Evolutionary conservation across 768 basidiomycete genomes (phyloP), one percentile per base, ranked within the genome.

Genomic region (Dendrothele bispora): DNA sequence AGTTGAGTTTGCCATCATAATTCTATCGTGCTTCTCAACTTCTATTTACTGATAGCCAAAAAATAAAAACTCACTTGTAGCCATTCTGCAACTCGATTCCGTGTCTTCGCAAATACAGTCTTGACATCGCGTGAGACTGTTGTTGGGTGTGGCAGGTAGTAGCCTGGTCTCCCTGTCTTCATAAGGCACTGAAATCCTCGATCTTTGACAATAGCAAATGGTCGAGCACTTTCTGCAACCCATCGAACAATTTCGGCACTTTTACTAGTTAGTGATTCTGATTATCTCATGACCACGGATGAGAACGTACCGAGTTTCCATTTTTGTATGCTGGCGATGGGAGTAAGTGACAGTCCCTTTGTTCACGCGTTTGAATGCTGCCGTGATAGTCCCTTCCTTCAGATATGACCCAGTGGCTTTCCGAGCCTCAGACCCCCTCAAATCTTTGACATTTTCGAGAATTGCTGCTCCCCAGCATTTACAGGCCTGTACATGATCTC

Each of bases 51-150:
- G 12, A 21, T 32, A n/a, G 40, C n/a, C n/a, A n/a, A n/a, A n/a
- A n/a, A n/a, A n/a, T n/a, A n/a, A n/a, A n/a, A n/a, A 48, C 53
- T 51, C 42, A 67, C 61, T 50, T 58, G 46, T 15, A 68, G 50
- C 53, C 67, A 50, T 15, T 61, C 59, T 7, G 57, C 55, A 21
- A 76, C 53, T 1, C 53, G 35, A 11, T 58, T 24, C 0, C 51
- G 28, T 8, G 49, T 50, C 5, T 39, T 22, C 3, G 18, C 48
- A 50, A 70, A 75, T 0, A 69, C 57, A 1, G 52, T 24, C 28
- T 61, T 54, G 0, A 70, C 46, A 43, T 74, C 68, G 1, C 57
- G 52, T 0, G 61, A 61, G 1, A 76, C 62, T 1, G 66, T 74
- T 0, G 47, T 21, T 2, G 55, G 51, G 0, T 61, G 67, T 0